phyloP scores from a whole-genome alignment of 2,329 filamentous ascomycete genomes.

The Colletotrichum lentis region DNA sequence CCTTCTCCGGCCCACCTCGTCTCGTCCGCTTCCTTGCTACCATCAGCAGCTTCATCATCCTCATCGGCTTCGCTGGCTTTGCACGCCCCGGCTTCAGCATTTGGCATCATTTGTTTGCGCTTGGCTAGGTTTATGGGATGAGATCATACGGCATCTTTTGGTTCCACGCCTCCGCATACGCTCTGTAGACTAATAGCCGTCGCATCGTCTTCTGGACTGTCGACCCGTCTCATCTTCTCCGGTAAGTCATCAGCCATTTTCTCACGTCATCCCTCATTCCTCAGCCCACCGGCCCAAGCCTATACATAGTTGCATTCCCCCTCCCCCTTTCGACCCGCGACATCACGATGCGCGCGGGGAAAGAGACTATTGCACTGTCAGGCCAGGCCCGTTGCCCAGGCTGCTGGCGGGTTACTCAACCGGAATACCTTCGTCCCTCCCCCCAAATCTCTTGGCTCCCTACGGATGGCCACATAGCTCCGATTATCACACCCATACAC shows the following conservation, averaged over 20 bases:
- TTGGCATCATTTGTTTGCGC: constrained; percentile 27
- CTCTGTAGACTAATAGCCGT: constrained; percentile 36
- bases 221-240: constrained; percentile 19
- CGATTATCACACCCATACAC: constrained; percentile 18
- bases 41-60: neutral
- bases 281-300: constrained; percentile 18
- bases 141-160: constrained; percentile 33
- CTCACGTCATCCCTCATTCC: constrained; percentile 35
- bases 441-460: constrained; percentile 5
- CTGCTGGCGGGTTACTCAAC: constrained; percentile 29
- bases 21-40: constrained; percentile 16
- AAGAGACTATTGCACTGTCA: constrained; percentile 7
- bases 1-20: constrained; percentile 3
- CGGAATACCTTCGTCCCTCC: constrained; percentile 30
- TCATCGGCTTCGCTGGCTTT: constrained; percentile 1
- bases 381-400: constrained; percentile 16
- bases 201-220: constrained; percentile 5
- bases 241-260: constrained; percentile 31
- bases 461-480: constrained; percentile 29
- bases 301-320: constrained; percentile 23
- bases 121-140: constrained; percentile 34
- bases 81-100: constrained; percentile 20
- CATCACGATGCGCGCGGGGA: constrained; percentile 17
- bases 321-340: constrained; percentile 16
- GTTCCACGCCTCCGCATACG: constrained; percentile 25